phyloP scores from a whole-genome alignment of 176 grass and related monocot species.

The Aegilops sharonensis region DNA sequence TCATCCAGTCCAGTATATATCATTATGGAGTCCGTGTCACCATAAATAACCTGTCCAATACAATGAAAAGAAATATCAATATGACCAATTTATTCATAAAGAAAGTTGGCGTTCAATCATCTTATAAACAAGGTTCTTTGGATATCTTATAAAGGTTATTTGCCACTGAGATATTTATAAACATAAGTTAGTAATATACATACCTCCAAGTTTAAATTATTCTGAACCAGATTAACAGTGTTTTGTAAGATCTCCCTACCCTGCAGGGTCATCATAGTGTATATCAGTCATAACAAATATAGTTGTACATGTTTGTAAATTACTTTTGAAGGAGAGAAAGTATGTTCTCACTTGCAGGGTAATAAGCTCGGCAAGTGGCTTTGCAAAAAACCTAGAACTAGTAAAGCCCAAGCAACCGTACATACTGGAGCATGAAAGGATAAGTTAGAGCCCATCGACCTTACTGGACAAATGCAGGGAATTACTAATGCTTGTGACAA shows the following conservation, averaged over 20 bases:
- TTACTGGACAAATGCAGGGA: slow-evolving; percentile 17
- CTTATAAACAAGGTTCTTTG: slow-evolving; percentile 3
- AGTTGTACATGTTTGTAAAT: slow-evolving; percentile 15
- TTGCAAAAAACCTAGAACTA: slow-evolving; percentile 95
- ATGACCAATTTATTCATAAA: slow-evolving; percentile 4
- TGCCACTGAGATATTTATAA: not conserved
- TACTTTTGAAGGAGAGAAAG: slow-evolving; percentile 17
- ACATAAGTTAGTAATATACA: slow-evolving; percentile 3
- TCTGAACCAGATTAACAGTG: slow-evolving; percentile 93
- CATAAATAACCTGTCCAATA: slow-evolving; percentile 84
- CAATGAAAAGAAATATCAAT: slow-evolving; percentile 31
- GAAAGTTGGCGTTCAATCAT: not conserved
- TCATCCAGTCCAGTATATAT: slow-evolving; percentile 95
- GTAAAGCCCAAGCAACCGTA: slow-evolving; percentile 98
- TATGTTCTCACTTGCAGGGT: slow-evolving; percentile 77
- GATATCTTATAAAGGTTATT: slow-evolving; percentile 12
- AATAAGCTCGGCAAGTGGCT: slow-evolving; percentile 94
- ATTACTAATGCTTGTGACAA: slow-evolving; percentile 21
- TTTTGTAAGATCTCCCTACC: slow-evolving; percentile 97
- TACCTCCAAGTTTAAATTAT: slow-evolving; percentile 98
- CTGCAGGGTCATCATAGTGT: slow-evolving; percentile 45
- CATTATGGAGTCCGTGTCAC: slow-evolving; percentile 99
- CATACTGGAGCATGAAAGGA: slow-evolving; percentile 68
- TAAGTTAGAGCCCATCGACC: slow-evolving; percentile 27
- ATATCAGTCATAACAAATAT: slow-evolving; percentile 18